Conservation (phyloP, 2,329 filamentous ascomycete species). For the Penicillium sp. region DNA sequence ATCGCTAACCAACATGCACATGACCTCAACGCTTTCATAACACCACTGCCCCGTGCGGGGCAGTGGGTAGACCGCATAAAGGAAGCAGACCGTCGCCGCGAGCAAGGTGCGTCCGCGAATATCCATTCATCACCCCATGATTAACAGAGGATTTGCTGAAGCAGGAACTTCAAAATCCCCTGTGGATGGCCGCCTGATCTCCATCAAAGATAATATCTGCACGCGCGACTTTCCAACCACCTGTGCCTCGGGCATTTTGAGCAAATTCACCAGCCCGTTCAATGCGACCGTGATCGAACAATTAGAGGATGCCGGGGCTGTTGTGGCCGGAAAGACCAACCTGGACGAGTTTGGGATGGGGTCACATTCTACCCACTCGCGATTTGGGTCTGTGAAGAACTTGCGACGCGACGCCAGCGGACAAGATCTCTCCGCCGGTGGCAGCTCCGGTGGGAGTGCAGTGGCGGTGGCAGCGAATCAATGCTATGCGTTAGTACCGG, state of each 20-base stretch:
- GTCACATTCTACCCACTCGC: conserved; percentile 68
- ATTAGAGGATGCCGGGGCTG: conserved; percentile 59
- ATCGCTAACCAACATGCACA: conserved; percentile 39
- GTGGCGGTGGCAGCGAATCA: conserved; percentile 67
- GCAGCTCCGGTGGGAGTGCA: conserved; percentile 91
- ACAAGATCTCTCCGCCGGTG: conserved; percentile 64
- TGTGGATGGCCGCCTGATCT: conserved; percentile 49
- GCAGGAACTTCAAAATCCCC: conserved; percentile 34
- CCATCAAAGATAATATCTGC: conserved; percentile 74
- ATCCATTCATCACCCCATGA: background rate
- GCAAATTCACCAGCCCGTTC: conserved; percentile 68
- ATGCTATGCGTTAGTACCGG: conserved; percentile 51
- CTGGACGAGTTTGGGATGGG: conserved; percentile 98
- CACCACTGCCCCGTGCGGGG: conserved; percentile 32
- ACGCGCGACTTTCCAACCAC: conserved; percentile 66
- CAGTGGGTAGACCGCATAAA: conserved; percentile 36
- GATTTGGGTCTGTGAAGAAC: conserved; percentile 61
- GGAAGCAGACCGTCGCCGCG: conserved; percentile 35
- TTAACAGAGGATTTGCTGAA: conserved; percentile 2
- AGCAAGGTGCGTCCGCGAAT: conserved; percentile 29
- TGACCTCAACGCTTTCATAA: conserved; percentile 41
- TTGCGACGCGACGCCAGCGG: conserved; percentile 38
- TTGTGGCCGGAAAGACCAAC: conserved; percentile 75
- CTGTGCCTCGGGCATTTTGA: conserved; percentile 72
- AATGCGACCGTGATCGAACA: conserved; percentile 74